Evolutionary conservation across 345 rosid species (phyloP).

Genomic region (Lepidium didymum): DNA sequence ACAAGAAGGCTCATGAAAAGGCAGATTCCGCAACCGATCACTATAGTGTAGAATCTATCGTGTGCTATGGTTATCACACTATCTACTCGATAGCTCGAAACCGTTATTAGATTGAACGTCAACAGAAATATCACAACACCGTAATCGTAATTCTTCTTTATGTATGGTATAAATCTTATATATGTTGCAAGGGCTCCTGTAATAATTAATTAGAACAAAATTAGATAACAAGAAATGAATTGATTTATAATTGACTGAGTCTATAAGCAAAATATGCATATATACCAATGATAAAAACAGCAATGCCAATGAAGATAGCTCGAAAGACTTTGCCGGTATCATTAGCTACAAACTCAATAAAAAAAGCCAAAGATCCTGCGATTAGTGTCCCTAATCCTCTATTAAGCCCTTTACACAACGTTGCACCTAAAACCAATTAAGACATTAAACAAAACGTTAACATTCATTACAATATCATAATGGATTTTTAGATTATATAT

Average conservation of each 20-base stretch:
- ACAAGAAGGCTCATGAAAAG: slow-evolving; percentile 65
- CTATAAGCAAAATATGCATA: background rate
- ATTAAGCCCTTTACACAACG: slow-evolving; percentile 74
- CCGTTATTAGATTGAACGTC: slow-evolving; percentile 77
- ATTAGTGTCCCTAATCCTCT: slow-evolving; percentile 71
- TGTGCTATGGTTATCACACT: slow-evolving; percentile 61
- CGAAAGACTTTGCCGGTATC: slow-evolving; percentile 44
- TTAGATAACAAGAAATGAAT: too few species aligned
- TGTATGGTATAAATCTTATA: slow-evolving; percentile 65
- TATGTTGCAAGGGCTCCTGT: slow-evolving; percentile 72
- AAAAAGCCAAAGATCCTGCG: slow-evolving; percentile 68
- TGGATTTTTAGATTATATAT: background rate
- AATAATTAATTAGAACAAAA: background rate
- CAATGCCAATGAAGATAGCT: slow-evolving; percentile 66
- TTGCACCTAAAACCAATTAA: slow-evolving; percentile 48
- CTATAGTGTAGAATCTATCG: slow-evolving; percentile 60
- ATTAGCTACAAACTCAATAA: slow-evolving; percentile 53
- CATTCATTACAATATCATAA: background rate
- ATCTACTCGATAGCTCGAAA: slow-evolving; percentile 62
- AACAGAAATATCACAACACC: slow-evolving; percentile 83
- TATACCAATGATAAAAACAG: slow-evolving; percentile 74
- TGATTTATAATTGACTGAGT: too few species aligned
- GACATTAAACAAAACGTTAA: background rate
- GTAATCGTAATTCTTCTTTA: slow-evolving; percentile 84
- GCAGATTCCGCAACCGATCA: slow-evolving; percentile 68